A percentile compares a stretch with the other conserved stretches of the same genome.
Conservation (phyloP, 352 stramenopile species). For the Phytophthora palmivora region DNA sequence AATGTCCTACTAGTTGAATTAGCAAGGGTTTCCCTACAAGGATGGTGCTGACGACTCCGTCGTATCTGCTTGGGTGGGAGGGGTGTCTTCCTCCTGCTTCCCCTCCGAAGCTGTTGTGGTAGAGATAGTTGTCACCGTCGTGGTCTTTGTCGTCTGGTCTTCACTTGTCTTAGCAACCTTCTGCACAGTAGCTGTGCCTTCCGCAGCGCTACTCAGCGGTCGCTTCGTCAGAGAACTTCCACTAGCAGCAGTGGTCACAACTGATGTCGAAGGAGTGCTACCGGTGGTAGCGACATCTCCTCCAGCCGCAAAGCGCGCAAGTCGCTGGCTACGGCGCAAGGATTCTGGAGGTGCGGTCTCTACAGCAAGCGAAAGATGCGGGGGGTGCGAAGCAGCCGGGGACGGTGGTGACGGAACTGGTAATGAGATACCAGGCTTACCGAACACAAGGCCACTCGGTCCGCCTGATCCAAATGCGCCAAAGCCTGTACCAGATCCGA, state of each 20-base stretch:
- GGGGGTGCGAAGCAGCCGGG: slow-evolving; percentile 27
- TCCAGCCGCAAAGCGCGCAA: slow-evolving; percentile 50
- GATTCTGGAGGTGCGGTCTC: slow-evolving; percentile 38
- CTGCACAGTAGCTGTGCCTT: slow-evolving; percentile 32
- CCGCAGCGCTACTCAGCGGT: slow-evolving; percentile 38
- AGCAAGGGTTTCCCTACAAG: slow-evolving; percentile 17
- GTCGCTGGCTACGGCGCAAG: slow-evolving; percentile 55
- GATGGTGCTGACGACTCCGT: slow-evolving; percentile 23
- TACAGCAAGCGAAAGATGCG: slow-evolving; percentile 32
- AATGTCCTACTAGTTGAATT: too few relatives aligned
- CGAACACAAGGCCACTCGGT: slow-evolving; percentile 72
- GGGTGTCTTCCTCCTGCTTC: slow-evolving; percentile 44
- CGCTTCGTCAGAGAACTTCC: slow-evolving; percentile 42
- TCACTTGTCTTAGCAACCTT: slow-evolving; percentile 55
- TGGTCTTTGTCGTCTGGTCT: slow-evolving; percentile 39
- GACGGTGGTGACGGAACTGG: slow-evolving; percentile 68
- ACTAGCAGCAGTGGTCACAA: slow-evolving; percentile 3
- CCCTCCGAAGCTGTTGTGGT: slow-evolving; percentile 30
- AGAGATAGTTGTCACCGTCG: slow-evolving; percentile 21
- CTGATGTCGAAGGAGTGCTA: slow-evolving; percentile 6
- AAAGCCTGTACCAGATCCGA: slow-evolving; percentile 39
- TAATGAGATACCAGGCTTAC: slow-evolving; percentile 76
- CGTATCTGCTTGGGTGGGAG: slow-evolving; percentile 27
- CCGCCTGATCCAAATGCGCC: slow-evolving; percentile 59
- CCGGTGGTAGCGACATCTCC: slow-evolving; percentile 23